Evolutionary conservation across 768 basidiomycete species (phyloP).

Genomic region (Podaxis carcinomalis): DNA sequence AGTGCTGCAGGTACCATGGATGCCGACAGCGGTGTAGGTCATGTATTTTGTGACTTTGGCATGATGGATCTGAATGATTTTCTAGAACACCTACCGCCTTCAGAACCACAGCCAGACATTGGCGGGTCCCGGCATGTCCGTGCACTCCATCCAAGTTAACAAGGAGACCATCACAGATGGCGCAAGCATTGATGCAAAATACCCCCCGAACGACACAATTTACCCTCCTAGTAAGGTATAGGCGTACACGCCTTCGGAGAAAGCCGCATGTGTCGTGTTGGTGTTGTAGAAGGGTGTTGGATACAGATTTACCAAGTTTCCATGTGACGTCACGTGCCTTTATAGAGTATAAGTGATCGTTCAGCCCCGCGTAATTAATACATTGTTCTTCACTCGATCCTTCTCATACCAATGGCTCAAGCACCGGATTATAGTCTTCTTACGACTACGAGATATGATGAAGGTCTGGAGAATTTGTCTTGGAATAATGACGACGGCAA

Average conservation of each 20-base stretch:
- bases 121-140: slow-evolving; percentile 11
- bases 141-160: slow-evolving; percentile 14
- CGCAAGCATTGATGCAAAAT: slow-evolving; percentile 6
- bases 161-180: slow-evolving; percentile 14
- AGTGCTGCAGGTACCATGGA: slow-evolving; percentile 21
- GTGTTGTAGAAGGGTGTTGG: neutral
- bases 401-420: neutral
- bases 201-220: neutral
- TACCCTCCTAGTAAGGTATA: slow-evolving; percentile 1
- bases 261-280: neutral
- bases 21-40: slow-evolving; percentile 16
- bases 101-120: slow-evolving; percentile 19
- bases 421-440: slow-evolving; percentile 31
- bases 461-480: slow-evolving; percentile 30
- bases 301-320: neutral
- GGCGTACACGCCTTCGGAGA: neutral
- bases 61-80: slow-evolving; percentile 9
- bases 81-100: slow-evolving; percentile 20
- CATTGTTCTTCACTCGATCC: neutral
- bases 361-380: neutral
- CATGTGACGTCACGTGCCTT: neutral
- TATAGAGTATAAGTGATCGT: neutral
- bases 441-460: slow-evolving; percentile 60
- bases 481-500: slow-evolving; percentile 61
- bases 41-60: slow-evolving; percentile 3